Percentiles rank a stretch among this genome's conserved stretches.
Evolutionary conservation across 768 basidiomycete species (phyloP).

Genomic region (Porphyrellus cyaneotinctus): DNA sequence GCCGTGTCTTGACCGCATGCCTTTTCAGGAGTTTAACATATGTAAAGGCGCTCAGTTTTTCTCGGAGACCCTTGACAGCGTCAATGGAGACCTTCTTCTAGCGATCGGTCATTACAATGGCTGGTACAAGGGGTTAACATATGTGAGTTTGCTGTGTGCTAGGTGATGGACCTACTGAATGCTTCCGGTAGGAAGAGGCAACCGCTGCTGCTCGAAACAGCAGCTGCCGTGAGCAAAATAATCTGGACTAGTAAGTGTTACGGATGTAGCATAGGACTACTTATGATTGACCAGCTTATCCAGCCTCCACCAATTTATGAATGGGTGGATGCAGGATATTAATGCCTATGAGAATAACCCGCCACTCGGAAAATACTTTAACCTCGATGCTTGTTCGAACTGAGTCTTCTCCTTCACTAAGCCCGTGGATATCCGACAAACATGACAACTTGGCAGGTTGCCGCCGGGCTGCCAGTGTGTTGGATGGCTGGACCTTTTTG

Average conservation of each 20-base stretch:
- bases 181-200: constrained; percentile 41
- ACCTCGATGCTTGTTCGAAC: constrained; percentile 42
- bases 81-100: constrained; percentile 47
- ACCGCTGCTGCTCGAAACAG: constrained; percentile 49
- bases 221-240: constrained; percentile 76
- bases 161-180: background rate
- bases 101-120: constrained; percentile 77
- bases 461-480: too few species aligned
- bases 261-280: background rate
- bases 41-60: constrained; percentile 61
- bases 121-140: constrained; percentile 58
- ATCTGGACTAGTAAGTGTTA: constrained; percentile 73
- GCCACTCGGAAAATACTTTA: constrained; percentile 63
- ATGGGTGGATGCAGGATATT: constrained; percentile 65
- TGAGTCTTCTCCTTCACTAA: background rate
- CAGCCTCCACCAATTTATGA: constrained; percentile 66
- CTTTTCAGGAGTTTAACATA: constrained; percentile 64
- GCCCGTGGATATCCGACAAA: too few species aligned
- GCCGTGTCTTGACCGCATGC: background rate
- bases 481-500: too few species aligned
- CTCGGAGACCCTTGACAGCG: constrained; percentile 39
- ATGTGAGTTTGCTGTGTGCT: constrained; percentile 36
- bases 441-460: too few species aligned
- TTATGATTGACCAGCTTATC: background rate
- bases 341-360: constrained; percentile 44